Percentiles rank a stretch among this genome's conserved stretches.
Evolutionary conservation across 2,329 filamentous ascomycete genomes (phyloP).

Genomic region (Plenodomus biglobosus): DNA sequence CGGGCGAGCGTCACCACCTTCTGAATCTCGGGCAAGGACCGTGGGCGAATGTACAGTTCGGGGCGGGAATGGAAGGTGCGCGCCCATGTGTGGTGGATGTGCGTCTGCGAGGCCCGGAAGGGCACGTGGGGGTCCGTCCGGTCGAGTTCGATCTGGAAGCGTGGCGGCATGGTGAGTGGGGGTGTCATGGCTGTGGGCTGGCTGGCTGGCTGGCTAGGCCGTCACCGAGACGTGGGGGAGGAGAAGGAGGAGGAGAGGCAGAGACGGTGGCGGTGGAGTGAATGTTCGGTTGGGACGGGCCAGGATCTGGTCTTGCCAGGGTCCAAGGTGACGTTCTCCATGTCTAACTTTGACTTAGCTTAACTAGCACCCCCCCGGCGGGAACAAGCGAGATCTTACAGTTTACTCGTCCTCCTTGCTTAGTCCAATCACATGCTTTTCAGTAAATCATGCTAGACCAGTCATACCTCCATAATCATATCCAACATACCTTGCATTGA

Average conservation of each 20-base stretch:
- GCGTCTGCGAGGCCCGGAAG: conserved; percentile 71
- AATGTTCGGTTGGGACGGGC: not conserved
- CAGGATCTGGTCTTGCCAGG: not conserved
- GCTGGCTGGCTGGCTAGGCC: conserved; percentile 1
- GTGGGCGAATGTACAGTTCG: conserved; percentile 86
- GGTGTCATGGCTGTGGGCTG: conserved; percentile 29
- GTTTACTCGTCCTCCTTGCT: too few species aligned
- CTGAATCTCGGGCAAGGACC: conserved; percentile 76
- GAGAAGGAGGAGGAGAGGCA: not conserved
- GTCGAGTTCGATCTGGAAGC: conserved; percentile 57
- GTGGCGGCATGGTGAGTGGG: conserved; percentile 38
- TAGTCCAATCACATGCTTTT: too few species aligned
- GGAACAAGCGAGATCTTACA: not conserved
- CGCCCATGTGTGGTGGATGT: conserved; percentile 92
- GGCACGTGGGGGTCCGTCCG: conserved; percentile 64
- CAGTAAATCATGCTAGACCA: too few species aligned
- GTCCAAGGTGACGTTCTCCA: not conserved
- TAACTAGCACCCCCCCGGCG: too few species aligned
- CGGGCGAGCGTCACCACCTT: conserved; percentile 80
- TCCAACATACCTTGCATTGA: too few species aligned
- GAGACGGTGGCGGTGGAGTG: not conserved
- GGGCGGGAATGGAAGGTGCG: conserved; percentile 86
- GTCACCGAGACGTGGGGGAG: conserved; percentile 2
- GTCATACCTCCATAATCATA: too few species aligned
- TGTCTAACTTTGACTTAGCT: too few species aligned